Base-by-base conservation (phyloP, 441 rosid species). In the Melastoma candidum region DNA sequence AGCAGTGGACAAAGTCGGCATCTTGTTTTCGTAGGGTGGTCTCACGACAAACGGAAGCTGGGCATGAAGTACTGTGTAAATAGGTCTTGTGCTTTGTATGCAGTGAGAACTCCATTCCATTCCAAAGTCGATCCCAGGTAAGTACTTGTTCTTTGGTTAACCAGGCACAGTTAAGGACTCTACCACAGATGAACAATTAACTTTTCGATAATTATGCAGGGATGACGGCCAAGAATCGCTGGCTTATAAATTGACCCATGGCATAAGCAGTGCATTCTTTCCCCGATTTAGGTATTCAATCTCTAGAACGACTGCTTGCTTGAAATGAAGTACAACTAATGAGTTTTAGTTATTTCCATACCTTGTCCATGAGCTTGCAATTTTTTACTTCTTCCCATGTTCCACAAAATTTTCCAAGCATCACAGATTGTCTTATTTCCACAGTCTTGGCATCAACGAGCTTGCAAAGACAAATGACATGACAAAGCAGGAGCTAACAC, bases 11-110 rank as follows among this genome's bases (percentile, higher is more conserved):
- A 46, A 12, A 54, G 71, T 61, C 89, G 74, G 53, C 77, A 73
- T 70, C 63, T 93, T 65, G 86, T 93, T 67, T 93, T 86, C 53
- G 95, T 82, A 12, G 96, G 95, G 22, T 88, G 95, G 97, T 68
- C 81, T 52, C 71, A 86, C 41, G 80, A 72, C 44, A 65, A 68
- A 57, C 77, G 97, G 73, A 93, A 93, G 78, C 81, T 88, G 54
- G 98, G 97, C 50, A 84, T 92, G 39, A 92, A 76, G 72, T 84
- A 82, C 77, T 92, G 98, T 77, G 65, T 69, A 69, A 88, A 84
- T 63, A 82, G 97, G 74, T 76, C 87, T 10, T 88, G 90, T 75
- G 88, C 93, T 14, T 39, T 93, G 39, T 89, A 86, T 52, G 90
- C 84, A 26, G 71, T 71, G 14, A 69, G 57, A 61, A 74, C 70